Conservation (phyloP, 2,329 filamentous ascomycete species). For the Alternaria postmessia region DNA sequence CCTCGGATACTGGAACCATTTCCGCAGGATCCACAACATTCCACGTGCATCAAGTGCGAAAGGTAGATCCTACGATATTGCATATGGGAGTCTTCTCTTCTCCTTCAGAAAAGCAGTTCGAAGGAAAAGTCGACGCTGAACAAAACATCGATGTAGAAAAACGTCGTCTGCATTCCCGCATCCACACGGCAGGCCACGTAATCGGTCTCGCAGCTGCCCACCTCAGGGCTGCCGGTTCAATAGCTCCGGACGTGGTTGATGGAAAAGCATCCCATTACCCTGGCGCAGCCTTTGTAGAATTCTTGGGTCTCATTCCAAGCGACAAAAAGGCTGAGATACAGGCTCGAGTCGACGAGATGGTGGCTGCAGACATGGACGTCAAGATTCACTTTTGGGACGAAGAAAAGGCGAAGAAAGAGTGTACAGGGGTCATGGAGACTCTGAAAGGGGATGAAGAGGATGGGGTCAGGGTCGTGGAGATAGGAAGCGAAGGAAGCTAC, state of each 20-base stretch:
- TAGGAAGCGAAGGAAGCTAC: slow-evolving; percentile 73
- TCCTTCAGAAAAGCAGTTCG: neutral
- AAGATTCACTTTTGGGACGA: slow-evolving; percentile 74
- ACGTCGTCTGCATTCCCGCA: slow-evolving; percentile 69
- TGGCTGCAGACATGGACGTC: slow-evolving; percentile 52
- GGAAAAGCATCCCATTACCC: slow-evolving; percentile 77
- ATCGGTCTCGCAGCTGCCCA: slow-evolving; percentile 72
- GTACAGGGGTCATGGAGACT: slow-evolving; percentile 51
- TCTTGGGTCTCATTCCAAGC: slow-evolving; percentile 69
- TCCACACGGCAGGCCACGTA: slow-evolving; percentile 78
- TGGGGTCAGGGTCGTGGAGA: slow-evolving; percentile 69
- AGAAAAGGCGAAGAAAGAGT: slow-evolving; percentile 61
- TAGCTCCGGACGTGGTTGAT: slow-evolving; percentile 63
- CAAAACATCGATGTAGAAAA: slow-evolving; percentile 65
- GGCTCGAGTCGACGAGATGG: slow-evolving; percentile 64
- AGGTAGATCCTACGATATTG: slow-evolving; percentile 64
- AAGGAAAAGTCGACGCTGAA: neutral
- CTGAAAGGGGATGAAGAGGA: slow-evolving; percentile 45
- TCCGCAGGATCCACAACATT: slow-evolving; percentile 52
- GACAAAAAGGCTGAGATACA: slow-evolving; percentile 63
- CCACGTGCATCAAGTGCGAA: slow-evolving; percentile 65
- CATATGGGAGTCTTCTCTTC: slow-evolving; percentile 68
- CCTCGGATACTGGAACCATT: slow-evolving; percentile 71
- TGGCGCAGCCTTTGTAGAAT: slow-evolving; percentile 72
- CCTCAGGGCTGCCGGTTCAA: slow-evolving; percentile 58